phyloP scores from a whole-genome alignment of 2,329 filamentous ascomycete species.

The Calonectria ilicicola region DNA sequence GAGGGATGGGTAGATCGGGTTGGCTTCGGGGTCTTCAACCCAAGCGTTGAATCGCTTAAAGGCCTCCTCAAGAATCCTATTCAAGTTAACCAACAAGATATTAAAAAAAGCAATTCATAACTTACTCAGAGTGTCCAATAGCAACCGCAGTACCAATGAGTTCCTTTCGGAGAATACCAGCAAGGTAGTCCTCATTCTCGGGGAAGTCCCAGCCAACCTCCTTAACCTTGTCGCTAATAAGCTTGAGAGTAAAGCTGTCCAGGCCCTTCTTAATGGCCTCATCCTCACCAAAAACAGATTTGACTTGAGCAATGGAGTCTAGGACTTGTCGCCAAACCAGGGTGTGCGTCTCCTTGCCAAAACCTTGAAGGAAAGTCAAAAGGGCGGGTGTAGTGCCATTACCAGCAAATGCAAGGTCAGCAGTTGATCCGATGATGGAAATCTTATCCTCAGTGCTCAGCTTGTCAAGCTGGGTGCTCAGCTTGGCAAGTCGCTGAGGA shows the following conservation, averaged over 20 bases:
- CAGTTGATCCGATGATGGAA: slow-evolving; percentile 88
- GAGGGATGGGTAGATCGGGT: slow-evolving; percentile 83
- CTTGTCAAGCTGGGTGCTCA: slow-evolving; percentile 80
- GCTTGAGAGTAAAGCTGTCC: slow-evolving; percentile 81
- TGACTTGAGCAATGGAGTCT: slow-evolving; percentile 79
- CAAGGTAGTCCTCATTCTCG: slow-evolving; percentile 84
- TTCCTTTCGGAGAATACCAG: slow-evolving; percentile 83
- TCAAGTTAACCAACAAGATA: slow-evolving; percentile 35
- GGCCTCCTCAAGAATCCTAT: slow-evolving; percentile 77
- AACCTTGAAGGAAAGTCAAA: slow-evolving; percentile 86
- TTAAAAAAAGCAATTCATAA: slow-evolving; percentile 24
- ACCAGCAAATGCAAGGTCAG: slow-evolving; percentile 88
- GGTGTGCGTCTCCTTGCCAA: slow-evolving; percentile 84
- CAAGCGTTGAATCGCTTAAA: slow-evolving; percentile 85
- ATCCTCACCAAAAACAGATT: slow-evolving; percentile 87
- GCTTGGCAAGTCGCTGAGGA: slow-evolving; percentile 81
- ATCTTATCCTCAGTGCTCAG: slow-evolving; percentile 92
- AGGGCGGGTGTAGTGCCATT: slow-evolving; percentile 85
- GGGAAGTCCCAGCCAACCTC: slow-evolving; percentile 88
- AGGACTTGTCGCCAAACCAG: slow-evolving; percentile 91
- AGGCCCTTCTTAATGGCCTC: slow-evolving; percentile 78
- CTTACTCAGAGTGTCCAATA: slow-evolving; percentile 80
- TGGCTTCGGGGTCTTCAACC: slow-evolving; percentile 74
- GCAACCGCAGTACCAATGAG: slow-evolving; percentile 81
- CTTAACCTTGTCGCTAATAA: slow-evolving; percentile 80